Conservation (phyloP, 2,329 filamentous ascomycete species). For the Daldinia sp. region DNA sequence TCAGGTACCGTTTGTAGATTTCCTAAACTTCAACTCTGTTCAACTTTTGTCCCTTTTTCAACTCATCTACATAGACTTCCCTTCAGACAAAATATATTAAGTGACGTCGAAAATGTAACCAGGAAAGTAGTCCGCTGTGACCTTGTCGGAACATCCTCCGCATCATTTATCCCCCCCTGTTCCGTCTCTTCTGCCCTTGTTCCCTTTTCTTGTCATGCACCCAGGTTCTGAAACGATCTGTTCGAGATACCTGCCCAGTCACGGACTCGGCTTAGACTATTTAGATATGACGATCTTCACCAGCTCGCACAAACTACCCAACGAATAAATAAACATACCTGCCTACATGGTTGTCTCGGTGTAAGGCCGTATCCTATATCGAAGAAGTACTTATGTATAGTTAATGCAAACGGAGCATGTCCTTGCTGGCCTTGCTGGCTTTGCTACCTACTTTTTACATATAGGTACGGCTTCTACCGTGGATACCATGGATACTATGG, state of each 20-base stretch:
- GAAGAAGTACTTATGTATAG: neutral
- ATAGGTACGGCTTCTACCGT: neutral
- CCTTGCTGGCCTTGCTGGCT: too few species aligned
- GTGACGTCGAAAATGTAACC: slow-evolving; percentile 40
- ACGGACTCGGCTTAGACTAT: slow-evolving; percentile 8
- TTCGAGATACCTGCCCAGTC: slow-evolving; percentile 31
- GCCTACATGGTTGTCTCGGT: slow-evolving; percentile 10
- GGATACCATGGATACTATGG: too few species aligned
- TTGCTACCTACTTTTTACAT: neutral
- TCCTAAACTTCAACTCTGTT: neutral
- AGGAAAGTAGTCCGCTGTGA: slow-evolving; percentile 19
- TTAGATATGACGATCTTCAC: slow-evolving; percentile 37
- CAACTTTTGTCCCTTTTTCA: neutral
- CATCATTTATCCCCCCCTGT: slow-evolving; percentile 34
- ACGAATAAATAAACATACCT: neutral
- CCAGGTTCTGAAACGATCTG: slow-evolving; percentile 31
- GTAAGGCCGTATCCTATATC: slow-evolving; percentile 6
- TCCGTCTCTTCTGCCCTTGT: slow-evolving; percentile 12
- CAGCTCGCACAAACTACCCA: slow-evolving; percentile 14
- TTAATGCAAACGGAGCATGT: slow-evolving; percentile 5
- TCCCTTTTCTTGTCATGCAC: slow-evolving; percentile 29
- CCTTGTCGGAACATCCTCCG: slow-evolving; percentile 40
- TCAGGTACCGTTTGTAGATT: neutral
- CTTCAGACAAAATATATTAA: slow-evolving; percentile 30
- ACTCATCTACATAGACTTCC: slow-evolving; percentile 3